These are phyloP conservation scores for Picochlorum sp. DNA, from an alignment of 139 green algal species.

Conservation along the genomic window DNA sequence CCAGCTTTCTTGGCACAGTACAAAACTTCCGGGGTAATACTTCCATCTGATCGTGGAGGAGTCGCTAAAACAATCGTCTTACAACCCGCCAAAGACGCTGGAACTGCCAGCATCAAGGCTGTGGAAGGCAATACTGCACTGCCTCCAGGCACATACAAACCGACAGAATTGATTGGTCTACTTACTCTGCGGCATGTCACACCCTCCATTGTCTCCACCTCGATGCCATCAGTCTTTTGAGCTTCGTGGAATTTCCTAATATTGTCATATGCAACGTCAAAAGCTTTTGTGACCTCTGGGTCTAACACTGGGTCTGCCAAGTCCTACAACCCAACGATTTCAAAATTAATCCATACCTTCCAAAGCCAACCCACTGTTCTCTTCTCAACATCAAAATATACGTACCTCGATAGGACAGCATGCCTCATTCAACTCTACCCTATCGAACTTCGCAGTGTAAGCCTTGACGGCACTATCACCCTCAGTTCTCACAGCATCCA, in stretches of 20 bases:
- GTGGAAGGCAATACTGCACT: slow-evolving; percentile 91
- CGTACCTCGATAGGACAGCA: slow-evolving; percentile 69
- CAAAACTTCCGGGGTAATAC: slow-evolving; percentile 71
- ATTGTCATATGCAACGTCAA: slow-evolving; percentile 92
- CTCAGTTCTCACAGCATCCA: slow-evolving; percentile 66
- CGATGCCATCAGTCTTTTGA: slow-evolving; percentile 51
- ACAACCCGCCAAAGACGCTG: slow-evolving; percentile 80
- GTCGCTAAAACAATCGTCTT: slow-evolving; percentile 91
- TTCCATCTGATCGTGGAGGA: slow-evolving; percentile 73
- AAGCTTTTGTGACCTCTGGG: slow-evolving; percentile 62
- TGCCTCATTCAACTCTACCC: slow-evolving; percentile 49
- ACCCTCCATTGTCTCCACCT: slow-evolving; percentile 85
- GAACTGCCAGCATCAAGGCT: slow-evolving; percentile 93
- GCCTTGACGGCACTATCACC: slow-evolving; percentile 87
- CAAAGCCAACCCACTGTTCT: not conserved
- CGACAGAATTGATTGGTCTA: slow-evolving; percentile 69
- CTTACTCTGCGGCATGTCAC: slow-evolving; percentile 71
- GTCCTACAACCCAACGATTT: not conserved
- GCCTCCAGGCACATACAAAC: slow-evolving; percentile 94
- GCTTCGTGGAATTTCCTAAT: slow-evolving; percentile 89
- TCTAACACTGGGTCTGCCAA: slow-evolving; percentile 64
- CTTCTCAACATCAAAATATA: not conserved
- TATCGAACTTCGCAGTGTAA: slow-evolving; percentile 89
- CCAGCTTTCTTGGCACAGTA: slow-evolving; percentile 94
- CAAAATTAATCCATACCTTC: not conserved